A percentile compares a stretch with the other conserved stretches of the same genome.
Conservation (phyloP, 2,329 filamentous ascomycete species). For the Ceratocystis lukuohia region DNA sequence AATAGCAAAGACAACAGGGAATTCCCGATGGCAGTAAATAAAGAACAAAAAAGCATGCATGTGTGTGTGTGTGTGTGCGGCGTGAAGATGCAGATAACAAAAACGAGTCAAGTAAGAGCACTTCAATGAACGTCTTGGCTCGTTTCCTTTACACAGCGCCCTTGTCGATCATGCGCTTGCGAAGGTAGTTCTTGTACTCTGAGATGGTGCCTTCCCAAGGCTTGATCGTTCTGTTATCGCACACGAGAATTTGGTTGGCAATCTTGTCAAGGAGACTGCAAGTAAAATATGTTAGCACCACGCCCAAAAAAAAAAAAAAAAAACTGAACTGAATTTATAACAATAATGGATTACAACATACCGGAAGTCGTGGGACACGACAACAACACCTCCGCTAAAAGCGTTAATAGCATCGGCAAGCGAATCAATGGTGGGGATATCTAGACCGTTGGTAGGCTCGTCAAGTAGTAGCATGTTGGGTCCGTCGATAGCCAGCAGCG, state of each 20-base stretch:
- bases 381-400: constrained; percentile 90
- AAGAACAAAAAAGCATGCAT: too few species aligned
- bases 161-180: constrained; percentile 92
- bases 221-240: constrained; percentile 90
- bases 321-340: neutral
- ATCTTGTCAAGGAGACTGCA: constrained; percentile 91
- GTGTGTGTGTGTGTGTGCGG: too few species aligned
- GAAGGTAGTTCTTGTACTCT: constrained; percentile 94
- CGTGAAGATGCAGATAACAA: neutral
- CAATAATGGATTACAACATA: constrained; percentile 34
- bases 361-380: constrained; percentile 98
- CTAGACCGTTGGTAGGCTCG: constrained; percentile 97
- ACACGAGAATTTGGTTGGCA: constrained; percentile 98
- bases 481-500: constrained; percentile 81
- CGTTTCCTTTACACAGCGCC: constrained; percentile 58
- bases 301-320: constrained; percentile 20
- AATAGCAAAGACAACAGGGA: neutral
- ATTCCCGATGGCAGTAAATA: too few species aligned
- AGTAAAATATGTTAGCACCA: constrained; percentile 20
- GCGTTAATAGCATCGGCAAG: constrained; percentile 95
- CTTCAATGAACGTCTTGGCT: neutral
- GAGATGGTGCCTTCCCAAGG: constrained; percentile 81
- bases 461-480: constrained; percentile 98
- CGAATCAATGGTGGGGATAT: constrained; percentile 97
- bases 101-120: neutral